Evolutionary conservation across 2,329 filamentous ascomycete species (phyloP), one percentile per base, ranked within the genome.

Genomic region (Cladophialophora yegresii): DNA sequence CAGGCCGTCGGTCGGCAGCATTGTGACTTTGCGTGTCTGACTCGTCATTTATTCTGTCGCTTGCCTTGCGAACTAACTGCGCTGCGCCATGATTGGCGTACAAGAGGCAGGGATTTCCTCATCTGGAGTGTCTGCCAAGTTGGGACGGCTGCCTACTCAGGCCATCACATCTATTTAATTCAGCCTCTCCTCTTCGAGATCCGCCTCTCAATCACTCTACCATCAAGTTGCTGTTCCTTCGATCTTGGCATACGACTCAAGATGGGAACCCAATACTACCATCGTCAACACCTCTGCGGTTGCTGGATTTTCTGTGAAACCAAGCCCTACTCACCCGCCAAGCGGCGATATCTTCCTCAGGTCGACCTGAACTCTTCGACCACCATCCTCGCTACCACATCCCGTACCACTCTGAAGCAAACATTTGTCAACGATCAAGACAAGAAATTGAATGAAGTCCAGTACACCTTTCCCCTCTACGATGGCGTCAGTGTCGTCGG

Each of bases 391-490:
- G 81, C 85, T 2, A 83, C 82, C 1, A 83, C 77, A 50, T 82
- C 81, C 8, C 77, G 79, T 2, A 84, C 83, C n/a, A 74, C 73
- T 1, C 76, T 86, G 7, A 81, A 77, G 1, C 84, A 91, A 73
- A 86, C 78, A 0, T 92, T 89, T 69, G 74, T 80, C 69, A 91
- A 90, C 67, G 79, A 80, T 1, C 56, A 70, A 1, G 70, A 74
- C 1, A 73, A 77, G 9, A 72, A 72, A 2, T 82, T 87, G 64
- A 72, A 79, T 8, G 79, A 90, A 71, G 81, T 86, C 16, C 79
- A 80, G 13, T 92, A 92, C 73, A 82, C 82, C 0, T 92, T 92
- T 67, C 89, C 89, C 0, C 79, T 92, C 0, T 90, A 88, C 67
- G 87, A 91, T 71, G 89, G 89, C 9, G 86, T 90, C 16, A 88